Evolutionary conservation across 768 basidiomycete genomes (phyloP).

Genomic region (Chalciporus sphaerocephalus): DNA sequence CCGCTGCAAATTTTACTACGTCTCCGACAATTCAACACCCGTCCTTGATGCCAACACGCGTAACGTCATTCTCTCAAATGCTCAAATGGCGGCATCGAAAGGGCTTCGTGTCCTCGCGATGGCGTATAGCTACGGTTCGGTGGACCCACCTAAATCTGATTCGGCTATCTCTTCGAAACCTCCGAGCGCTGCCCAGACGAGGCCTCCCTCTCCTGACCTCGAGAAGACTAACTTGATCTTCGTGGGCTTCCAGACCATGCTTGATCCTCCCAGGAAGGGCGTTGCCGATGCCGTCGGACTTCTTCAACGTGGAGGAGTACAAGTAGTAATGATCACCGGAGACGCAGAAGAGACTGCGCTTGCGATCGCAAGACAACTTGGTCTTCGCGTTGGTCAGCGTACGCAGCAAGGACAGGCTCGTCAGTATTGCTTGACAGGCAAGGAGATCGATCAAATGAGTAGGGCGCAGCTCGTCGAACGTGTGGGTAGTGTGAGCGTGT

Average conservation of each 20-base stretch:
- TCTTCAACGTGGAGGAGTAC: conserved; percentile 81
- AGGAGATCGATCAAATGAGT: conserved; percentile 79
- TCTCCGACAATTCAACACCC: conserved; percentile 86
- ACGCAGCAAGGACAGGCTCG: conserved; percentile 26
- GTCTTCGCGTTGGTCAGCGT: conserved; percentile 60
- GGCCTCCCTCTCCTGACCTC: conserved; percentile 33
- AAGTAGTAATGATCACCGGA: conserved; percentile 98
- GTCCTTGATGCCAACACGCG: conserved; percentile 66
- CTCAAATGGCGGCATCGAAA: conserved; percentile 63
- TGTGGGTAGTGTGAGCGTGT: conserved; percentile 80
- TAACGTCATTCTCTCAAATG: conserved; percentile 64
- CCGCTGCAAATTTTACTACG: conserved; percentile 84
- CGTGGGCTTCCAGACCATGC: conserved; percentile 91
- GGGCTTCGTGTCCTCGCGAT: conserved; percentile 88
- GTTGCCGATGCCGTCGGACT: conserved; percentile 85
- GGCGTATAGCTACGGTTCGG: conserved; percentile 77
- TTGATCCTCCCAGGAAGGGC: conserved; percentile 90
- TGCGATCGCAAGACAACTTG: conserved; percentile 82
- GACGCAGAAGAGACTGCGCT: conserved; percentile 90
- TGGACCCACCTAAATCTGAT: conserved; percentile 35
- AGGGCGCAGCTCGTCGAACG: conserved; percentile 77
- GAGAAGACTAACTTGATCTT: conserved; percentile 66
- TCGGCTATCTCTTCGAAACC: conserved; percentile 14
- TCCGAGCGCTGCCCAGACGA: conserved; percentile 23
- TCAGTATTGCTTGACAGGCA: conserved; percentile 67